phyloP scores from a whole-genome alignment of 1,139 yeast species.

The Zygoascus sp. region DNA sequence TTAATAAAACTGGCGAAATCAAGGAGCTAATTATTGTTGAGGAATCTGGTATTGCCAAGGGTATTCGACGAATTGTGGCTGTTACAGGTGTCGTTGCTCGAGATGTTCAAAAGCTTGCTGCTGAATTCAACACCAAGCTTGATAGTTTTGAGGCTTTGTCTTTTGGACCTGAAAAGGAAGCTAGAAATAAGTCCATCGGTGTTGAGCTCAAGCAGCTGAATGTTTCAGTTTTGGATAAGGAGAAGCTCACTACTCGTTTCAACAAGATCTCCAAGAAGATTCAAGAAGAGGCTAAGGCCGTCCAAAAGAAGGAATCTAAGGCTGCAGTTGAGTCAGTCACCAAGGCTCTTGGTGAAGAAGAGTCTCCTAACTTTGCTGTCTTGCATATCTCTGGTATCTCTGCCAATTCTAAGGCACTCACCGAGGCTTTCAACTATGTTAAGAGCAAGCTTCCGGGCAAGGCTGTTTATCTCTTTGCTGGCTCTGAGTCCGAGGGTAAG shows the following conservation, averaged over 20 bases:
- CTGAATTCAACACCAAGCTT: slow-evolving; percentile 60
- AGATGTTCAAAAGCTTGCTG: slow-evolving; percentile 80
- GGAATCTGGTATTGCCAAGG: slow-evolving; percentile 98
- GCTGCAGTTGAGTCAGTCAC: slow-evolving; percentile 76
- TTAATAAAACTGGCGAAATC: slow-evolving; percentile 85
- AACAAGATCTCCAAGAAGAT: slow-evolving; percentile 75
- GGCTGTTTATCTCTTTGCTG: slow-evolving; percentile 79
- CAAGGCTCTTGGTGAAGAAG: slow-evolving; percentile 53
- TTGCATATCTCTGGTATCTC: slow-evolving; percentile 57
- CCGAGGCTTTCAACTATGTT: slow-evolving; percentile 83
- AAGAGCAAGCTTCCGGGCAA: slow-evolving; percentile 74
- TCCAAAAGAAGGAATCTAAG: slow-evolving; percentile 84
- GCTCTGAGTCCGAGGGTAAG: slow-evolving; percentile 56
- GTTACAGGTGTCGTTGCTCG: slow-evolving; percentile 90
- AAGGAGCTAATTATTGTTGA: slow-evolving; percentile 84
- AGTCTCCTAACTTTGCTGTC: slow-evolving; percentile 53
- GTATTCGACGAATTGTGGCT: slow-evolving; percentile 96
- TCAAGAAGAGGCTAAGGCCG: slow-evolving; percentile 80
- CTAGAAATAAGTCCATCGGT: slow-evolving; percentile 74
- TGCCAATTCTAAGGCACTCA: slow-evolving; percentile 89
- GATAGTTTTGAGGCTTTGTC: slow-evolving; percentile 49
- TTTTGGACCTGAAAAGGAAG: slow-evolving; percentile 68
- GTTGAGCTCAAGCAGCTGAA: slow-evolving; percentile 76
- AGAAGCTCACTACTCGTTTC: slow-evolving; percentile 67
- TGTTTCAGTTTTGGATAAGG: slow-evolving; percentile 79